These are phyloP conservation scores for Cryptosporidium baileyi DNA, from an alignment of 169 alveolate species.

Conservation along the genomic window DNA sequence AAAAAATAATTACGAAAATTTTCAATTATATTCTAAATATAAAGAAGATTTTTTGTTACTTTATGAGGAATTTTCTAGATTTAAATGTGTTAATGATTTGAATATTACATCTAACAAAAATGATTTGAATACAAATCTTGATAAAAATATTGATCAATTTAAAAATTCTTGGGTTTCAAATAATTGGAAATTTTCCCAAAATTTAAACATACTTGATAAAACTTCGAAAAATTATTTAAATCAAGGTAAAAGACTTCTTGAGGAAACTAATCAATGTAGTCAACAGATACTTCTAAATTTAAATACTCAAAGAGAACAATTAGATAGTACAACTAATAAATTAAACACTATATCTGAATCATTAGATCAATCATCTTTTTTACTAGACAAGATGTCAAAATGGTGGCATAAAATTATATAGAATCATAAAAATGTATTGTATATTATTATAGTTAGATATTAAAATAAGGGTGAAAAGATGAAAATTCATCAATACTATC, in stretches of 20 bases:
- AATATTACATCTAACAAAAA: not conserved
- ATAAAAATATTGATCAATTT: not conserved
- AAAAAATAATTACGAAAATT: constrained; percentile 1
- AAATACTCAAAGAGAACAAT: constrained; percentile 58
- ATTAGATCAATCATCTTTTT: constrained; percentile 19
- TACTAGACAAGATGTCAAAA: constrained; percentile 52
- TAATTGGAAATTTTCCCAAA: not conserved
- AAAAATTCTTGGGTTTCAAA: not conserved
- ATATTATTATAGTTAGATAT: not conserved
- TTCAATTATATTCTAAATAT: not conserved
- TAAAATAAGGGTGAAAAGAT: constrained; percentile 46
- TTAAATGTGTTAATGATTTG: not conserved
- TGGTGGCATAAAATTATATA: constrained; percentile 58
- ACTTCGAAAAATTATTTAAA: not conserved
- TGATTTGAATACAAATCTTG: not conserved
- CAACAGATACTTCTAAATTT: constrained; percentile 42
- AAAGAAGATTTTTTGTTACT: not conserved
- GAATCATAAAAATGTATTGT: not conserved
- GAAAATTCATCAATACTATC: constrained; percentile 17
- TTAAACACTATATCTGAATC: not conserved
- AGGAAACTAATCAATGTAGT: constrained; percentile 57
- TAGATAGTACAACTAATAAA: not conserved
- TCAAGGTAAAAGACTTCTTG: constrained; percentile 40
- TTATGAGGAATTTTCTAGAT: not conserved
- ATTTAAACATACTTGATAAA: not conserved